These are phyloP conservation scores for Blastocystis hominis DNA, from an alignment of 352 stramenopile species.

Conservation along the genomic window DNA sequence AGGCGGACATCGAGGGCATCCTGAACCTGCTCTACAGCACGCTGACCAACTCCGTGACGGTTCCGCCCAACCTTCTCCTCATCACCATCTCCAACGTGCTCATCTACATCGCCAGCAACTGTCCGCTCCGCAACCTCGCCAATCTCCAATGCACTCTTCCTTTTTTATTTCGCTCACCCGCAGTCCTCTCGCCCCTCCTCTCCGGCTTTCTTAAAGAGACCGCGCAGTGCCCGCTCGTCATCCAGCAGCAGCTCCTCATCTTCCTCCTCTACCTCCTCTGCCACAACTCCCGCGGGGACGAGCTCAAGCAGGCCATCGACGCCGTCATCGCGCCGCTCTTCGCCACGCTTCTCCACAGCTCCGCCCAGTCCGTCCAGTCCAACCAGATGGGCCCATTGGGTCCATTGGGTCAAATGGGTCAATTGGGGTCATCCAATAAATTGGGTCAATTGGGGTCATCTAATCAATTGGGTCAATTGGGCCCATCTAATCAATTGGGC, in stretches of 20 bases:
- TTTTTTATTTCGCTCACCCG: neutral
- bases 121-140: neutral
- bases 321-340: neutral
- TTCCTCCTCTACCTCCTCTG: slow-evolving; percentile 29
- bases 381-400: no score
- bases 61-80: slow-evolving; percentile 22
- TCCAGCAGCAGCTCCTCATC: slow-evolving; percentile 40
- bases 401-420: no score
- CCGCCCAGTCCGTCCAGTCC: no score
- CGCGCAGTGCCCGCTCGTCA: slow-evolving; percentile 25
- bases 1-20: slow-evolving; percentile 38
- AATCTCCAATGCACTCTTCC: neutral
- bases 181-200: neutral
- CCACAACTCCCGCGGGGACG: neutral
- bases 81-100: slow-evolving; percentile 49
- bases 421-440: no score
- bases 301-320: neutral
- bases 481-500: no score
- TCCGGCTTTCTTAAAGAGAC: slow-evolving; percentile 22
- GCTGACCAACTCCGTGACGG: neutral
- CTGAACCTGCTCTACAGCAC: slow-evolving; percentile 13
- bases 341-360: neutral
- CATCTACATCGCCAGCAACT: slow-evolving; percentile 19
- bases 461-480: no score
- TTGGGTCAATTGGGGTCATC: no score